Base-by-base conservation (phyloP, 768 basidiomycete genomes). In the Boletus rubropictus region DNA sequence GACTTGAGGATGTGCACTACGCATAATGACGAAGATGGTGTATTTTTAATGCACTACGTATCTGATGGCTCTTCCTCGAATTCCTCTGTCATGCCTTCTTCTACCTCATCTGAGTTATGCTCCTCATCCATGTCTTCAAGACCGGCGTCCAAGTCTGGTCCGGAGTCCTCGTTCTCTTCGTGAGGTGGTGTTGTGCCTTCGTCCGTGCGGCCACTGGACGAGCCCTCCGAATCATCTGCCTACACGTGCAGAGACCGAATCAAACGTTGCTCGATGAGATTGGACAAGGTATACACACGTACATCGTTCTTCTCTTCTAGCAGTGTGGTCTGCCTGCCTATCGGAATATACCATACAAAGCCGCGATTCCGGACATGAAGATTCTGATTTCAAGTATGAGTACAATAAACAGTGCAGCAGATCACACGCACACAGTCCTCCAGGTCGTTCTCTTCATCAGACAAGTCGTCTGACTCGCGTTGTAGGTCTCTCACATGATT, bases 301-400 rank as follows among this genome's bases (percentile, higher is more conserved):
- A 88, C 88, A 60, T 90, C 88, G 60, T 88, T 89, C 70, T 87
- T 89, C 66, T 90, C 88, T 59, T 90, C 88, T 52, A 81, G 77
- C 55, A 81, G 81, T 12, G 88, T 90, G 46, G 85, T 71, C 44
- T 74, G 73, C 41, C 81, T 77, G 7, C 88, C 88, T 36, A 88
- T 84, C 6, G 87, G 86, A 21, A 90, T 74, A 18, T 86, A 71
- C 58, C 78, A 86, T 52, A 64, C 72, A 50, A 72, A 82, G 9
- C 88, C 88, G 28, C 84, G 76, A 52, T 80, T 81, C 51, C 76
- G 78, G 28, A 89, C 77, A 45, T 69, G 67, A 25, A 72, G 50
- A 50, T 77, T 82, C 86, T 88, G 59, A 40, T 39, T 43, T 34
- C 32, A 31, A 14, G 33, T n/a, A n/a, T n/a, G n/a, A n/a, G n/a